Evolutionary conservation across 1,284 basidiomycete species (phyloP).

Genomic region (Termitomyces sp.): DNA sequence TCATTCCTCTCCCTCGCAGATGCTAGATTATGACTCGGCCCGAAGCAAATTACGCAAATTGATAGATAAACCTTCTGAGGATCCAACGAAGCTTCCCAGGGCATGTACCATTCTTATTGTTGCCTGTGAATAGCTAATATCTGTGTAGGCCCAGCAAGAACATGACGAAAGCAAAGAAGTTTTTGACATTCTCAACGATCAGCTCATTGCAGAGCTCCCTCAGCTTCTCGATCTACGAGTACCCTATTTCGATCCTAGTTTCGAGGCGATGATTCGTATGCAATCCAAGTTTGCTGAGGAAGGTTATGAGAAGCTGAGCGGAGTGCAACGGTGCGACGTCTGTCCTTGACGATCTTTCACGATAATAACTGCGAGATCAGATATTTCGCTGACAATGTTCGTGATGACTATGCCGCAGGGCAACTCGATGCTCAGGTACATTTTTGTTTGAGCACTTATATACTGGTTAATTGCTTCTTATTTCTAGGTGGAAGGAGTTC

Average conservation of each 20-base stretch:
- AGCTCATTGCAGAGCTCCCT: constrained; percentile 88
- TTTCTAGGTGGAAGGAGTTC: constrained; percentile 75
- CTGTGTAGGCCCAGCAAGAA: constrained; percentile 81
- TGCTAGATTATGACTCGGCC: constrained; percentile 94
- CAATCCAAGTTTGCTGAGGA: constrained; percentile 97
- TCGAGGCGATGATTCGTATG: constrained; percentile 98
- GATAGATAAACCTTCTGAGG: constrained; percentile 91
- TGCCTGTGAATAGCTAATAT: neutral
- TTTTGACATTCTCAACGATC: constrained; percentile 90
- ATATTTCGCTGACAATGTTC: constrained; percentile 86
- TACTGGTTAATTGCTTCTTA: constrained; percentile 3
- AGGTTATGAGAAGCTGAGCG: constrained; percentile 95
- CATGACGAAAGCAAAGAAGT: constrained; percentile 91
- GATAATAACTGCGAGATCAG: constrained; percentile 32
- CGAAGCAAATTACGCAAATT: constrained; percentile 86
- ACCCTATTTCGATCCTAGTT: constrained; percentile 96
- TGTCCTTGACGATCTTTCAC: neutral
- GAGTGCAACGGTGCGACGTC: constrained; percentile 76
- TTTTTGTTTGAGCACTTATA: neutral
- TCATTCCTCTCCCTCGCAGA: constrained; percentile 37
- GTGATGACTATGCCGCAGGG: constrained; percentile 96
- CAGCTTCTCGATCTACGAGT: constrained; percentile 91
- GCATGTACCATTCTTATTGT: constrained; percentile 31
- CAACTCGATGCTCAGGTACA: constrained; percentile 88
- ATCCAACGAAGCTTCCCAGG: constrained; percentile 85